These are phyloP conservation scores for Ramaria rubella DNA, from an alignment of 768 basidiomycete genomes.

Conservation along the genomic window DNA sequence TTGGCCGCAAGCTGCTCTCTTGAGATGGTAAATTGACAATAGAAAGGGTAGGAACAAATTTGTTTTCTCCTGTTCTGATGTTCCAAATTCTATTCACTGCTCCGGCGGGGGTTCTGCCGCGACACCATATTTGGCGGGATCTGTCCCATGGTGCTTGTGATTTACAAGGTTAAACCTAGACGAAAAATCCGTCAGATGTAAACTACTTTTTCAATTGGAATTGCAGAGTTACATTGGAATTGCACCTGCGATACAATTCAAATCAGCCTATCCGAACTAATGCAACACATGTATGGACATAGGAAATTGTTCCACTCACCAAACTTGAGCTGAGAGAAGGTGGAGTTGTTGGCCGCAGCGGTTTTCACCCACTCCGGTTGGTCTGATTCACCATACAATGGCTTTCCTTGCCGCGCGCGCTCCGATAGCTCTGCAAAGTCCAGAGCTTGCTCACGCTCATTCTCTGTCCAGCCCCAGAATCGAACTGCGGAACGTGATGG, in stretches of 20 bases:
- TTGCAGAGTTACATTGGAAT: constrained; percentile 61
- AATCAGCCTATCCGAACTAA: background rate
- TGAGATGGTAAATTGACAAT: background rate
- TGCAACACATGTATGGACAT: background rate
- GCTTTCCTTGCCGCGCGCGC: constrained; percentile 68
- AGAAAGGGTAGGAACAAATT: too few relatives aligned
- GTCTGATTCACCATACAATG: constrained; percentile 78
- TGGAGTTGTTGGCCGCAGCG: constrained; percentile 82
- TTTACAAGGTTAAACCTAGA: constrained; percentile 92
- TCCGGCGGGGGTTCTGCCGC: constrained; percentile 6
- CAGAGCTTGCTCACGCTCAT: constrained; percentile 69
- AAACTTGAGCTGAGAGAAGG: constrained; percentile 91
- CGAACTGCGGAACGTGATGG: constrained; percentile 53
- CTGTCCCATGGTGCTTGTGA: constrained; percentile 80
- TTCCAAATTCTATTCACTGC: background rate
- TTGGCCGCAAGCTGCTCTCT: background rate
- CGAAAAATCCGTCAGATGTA: background rate
- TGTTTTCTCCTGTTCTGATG: too few relatives aligned
- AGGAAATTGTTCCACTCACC: constrained; percentile 36
- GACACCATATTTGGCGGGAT: constrained; percentile 71
- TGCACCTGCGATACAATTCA: constrained; percentile 38
- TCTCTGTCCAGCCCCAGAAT: constrained; percentile 96
- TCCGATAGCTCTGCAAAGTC: constrained; percentile 76
- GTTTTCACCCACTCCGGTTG: constrained; percentile 84
- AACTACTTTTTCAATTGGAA: background rate